Base-by-base conservation (phyloP, 2,329 filamentous ascomycete species). In the Aspergillus ruber region DNA sequence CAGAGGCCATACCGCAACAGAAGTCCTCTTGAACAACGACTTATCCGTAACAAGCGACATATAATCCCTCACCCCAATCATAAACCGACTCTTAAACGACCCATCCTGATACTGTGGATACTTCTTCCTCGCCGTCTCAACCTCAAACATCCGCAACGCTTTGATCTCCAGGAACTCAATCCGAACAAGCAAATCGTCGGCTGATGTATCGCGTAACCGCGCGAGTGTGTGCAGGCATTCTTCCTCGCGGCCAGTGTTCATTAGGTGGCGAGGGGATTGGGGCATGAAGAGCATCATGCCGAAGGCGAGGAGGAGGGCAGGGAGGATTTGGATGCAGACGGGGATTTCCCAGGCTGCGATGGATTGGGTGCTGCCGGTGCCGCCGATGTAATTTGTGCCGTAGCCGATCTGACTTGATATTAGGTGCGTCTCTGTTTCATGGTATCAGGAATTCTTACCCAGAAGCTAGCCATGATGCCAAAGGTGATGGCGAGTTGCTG, bases 151-250 rank as follows among this genome's bases (percentile, higher is more conserved):
- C 0, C 81, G 82, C 62, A 88, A 81, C 0, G 86, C 85, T 63
- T 87, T 86, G 67, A 90, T 89, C 62, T 90, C 86, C 12, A 88
- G 76, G 61, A 84, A 88, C 58, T 90, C 86, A 1, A 90, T 75
- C 52, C 85, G 79, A 40, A 90, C 81, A 0, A 88, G 76, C 48
- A 87, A 79, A 59, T 89, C 79, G 55, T 87, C 80, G 9, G 72
- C 61, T 0, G 80, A 65, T 0, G 88, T 74, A 7, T 72, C 76
- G n/a, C 87, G 82, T 2, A 90, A 78, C 25, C 64, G 72, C 0
- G 85, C 80, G 1, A 90, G 72, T 0, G 83, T 81, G 8, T 65
- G 62, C 3, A 81, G 77, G 0, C 83, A 84, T 62, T 90, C 85
- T 0, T 75, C 74, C 57, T 89, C 85, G 18, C 85, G 80, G 43